Conservation (phyloP, 768 basidiomycete genomes). For the Agaricus blazei region DNA sequence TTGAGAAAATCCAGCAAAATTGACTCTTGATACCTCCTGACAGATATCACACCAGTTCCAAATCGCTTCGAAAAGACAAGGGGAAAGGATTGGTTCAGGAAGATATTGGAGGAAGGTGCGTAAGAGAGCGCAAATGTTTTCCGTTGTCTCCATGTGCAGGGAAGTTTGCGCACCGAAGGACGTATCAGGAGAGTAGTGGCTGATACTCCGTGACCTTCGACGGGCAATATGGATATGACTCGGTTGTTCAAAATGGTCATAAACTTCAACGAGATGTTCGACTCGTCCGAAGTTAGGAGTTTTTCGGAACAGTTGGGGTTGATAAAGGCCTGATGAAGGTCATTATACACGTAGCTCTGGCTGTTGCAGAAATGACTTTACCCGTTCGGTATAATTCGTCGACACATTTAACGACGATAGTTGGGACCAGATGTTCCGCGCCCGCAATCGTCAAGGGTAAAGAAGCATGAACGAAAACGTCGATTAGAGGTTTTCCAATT, state of each 20-base stretch:
- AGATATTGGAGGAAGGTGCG: slow-evolving; percentile 34
- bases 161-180: slow-evolving; percentile 23
- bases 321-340: slow-evolving; percentile 23
- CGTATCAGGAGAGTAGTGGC: neutral
- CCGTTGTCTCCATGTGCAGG: slow-evolving; percentile 29
- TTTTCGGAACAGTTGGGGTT: slow-evolving; percentile 26
- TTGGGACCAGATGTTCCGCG: slow-evolving; percentile 32
- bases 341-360: neutral
- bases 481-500: neutral
- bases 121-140: slow-evolving; percentile 37
- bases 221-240: slow-evolving; percentile 17
- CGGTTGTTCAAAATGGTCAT: slow-evolving; percentile 25
- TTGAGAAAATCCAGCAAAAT: neutral
- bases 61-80: slow-evolving; percentile 28
- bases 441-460: slow-evolving; percentile 12
- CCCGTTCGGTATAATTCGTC: slow-evolving; percentile 39
- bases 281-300: slow-evolving; percentile 31
- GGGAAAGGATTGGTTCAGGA: slow-evolving; percentile 33
- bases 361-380: slow-evolving; percentile 10
- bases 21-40: slow-evolving; percentile 8
- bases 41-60: slow-evolving; percentile 30
- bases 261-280: slow-evolving; percentile 30
- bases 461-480: neutral
- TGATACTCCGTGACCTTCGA: slow-evolving; percentile 8
- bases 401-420: slow-evolving; percentile 34